These are phyloP conservation scores for Mucor mucedo DNA, from an alignment of 371 early-diverging fungal genomes.

Conservation along the genomic window DNA sequence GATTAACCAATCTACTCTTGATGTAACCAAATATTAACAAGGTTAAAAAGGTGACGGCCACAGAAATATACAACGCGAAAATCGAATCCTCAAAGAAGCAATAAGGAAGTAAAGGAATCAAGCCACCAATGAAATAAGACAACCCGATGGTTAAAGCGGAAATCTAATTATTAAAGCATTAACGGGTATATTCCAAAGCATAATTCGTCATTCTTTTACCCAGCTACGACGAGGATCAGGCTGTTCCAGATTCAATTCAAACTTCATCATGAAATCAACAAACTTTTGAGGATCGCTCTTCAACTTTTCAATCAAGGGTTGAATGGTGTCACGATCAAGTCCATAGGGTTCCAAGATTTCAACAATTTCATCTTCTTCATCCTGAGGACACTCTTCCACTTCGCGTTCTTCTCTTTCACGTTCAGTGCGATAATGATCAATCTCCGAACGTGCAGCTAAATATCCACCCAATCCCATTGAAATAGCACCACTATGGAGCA, in stretches of 20 bases:
- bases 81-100: constrained; percentile 53
- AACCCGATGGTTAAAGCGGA: constrained; percentile 71
- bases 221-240: constrained; percentile 66
- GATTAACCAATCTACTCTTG: constrained; percentile 62
- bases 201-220: constrained; percentile 34
- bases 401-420: constrained; percentile 62
- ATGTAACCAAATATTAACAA: constrained; percentile 70
- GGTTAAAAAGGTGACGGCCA: constrained; percentile 61
- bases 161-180: constrained; percentile 37
- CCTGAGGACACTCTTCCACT: constrained; percentile 61
- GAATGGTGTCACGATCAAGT: constrained; percentile 52
- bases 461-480: constrained; percentile 73
- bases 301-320: constrained; percentile 67
- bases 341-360: constrained; percentile 71
- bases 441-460: constrained; percentile 68
- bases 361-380: constrained; percentile 70
- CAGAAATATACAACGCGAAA: constrained; percentile 59
- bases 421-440: constrained; percentile 74
- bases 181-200: not conserved
- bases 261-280: constrained; percentile 83
- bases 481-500: constrained; percentile 42
- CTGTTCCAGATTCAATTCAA: constrained; percentile 70
- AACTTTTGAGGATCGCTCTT: constrained; percentile 61
- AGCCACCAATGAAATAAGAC: constrained; percentile 73
- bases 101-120: constrained; percentile 76